phyloP scores from a whole-genome alignment of 148 eudicot genomes.

The Pouteria glomerata region DNA sequence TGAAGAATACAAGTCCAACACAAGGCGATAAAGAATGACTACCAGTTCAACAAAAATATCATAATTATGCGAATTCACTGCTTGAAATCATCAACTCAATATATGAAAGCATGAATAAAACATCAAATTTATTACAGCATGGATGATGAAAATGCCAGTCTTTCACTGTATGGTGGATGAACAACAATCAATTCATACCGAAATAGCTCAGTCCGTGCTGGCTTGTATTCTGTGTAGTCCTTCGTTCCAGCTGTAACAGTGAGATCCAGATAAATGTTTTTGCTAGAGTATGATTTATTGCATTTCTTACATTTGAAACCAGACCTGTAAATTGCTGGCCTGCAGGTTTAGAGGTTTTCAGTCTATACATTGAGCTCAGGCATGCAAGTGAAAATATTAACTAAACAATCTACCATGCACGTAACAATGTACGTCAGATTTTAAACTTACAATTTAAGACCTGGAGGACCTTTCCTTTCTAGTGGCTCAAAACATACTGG shows the following conservation, averaged over 20 bases:
- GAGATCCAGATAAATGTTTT: constrained; percentile 85
- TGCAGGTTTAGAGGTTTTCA: constrained; percentile 25
- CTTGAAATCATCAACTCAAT: not conserved
- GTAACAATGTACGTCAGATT: not conserved
- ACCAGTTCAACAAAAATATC: not conserved
- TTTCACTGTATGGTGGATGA: not conserved
- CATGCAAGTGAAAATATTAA: not conserved
- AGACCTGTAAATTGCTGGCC: constrained; percentile 92
- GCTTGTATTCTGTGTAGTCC: constrained; percentile 59
- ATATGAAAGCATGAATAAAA: not conserved
- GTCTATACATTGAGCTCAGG: constrained; percentile 15
- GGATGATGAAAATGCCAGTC: not conserved
- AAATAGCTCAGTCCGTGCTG: constrained; percentile 78
- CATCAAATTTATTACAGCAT: not conserved
- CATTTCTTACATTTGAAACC: constrained; percentile 79
- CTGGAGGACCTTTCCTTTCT: constrained; percentile 72
- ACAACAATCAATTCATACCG: constrained; percentile 38
- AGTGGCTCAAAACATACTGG: constrained; percentile 81
- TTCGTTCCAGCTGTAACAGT: constrained; percentile 81
- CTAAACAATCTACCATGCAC: not conserved
- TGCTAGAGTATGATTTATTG: constrained; percentile 84
- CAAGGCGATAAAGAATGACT: not conserved
- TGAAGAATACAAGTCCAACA: not conserved
- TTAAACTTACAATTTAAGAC: constrained; percentile 79
- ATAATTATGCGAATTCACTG: not conserved